Evolutionary conservation across 2,329 filamentous ascomycete genomes (phyloP), one percentile per base, ranked within the genome.

Genomic region (Exophiala aquamarina): DNA sequence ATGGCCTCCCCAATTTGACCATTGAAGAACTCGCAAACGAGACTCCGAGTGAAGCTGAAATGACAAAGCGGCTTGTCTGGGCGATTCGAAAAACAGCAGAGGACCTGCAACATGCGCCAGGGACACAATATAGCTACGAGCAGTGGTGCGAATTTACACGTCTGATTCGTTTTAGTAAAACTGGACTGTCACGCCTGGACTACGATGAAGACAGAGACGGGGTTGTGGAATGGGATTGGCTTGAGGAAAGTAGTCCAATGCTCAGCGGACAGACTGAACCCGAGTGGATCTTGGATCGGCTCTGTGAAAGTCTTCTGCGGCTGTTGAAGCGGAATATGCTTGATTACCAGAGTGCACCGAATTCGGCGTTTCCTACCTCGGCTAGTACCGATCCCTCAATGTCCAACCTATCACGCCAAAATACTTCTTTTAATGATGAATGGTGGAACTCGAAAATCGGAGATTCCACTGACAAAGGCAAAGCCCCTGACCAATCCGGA

Each of bases 141-240:
- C 86, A 95, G 63, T 95, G 90, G 91, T 86, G 86, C 0, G 87
- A 88, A 71, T 93, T 89, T 58, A 83, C 91, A 6, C 79, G 81
- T 17, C 74, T 95, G 23, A 87, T 95, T 29, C 72, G 78, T 2
- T 83, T 83, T 55, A 77, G 66, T 29, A 63, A 60, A 43, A 68
- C 62, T 20, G 61, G 58, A 10, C 57, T 66, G 2, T 58, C 62
- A 2, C 62, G 65, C 33, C 60, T 67, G 2, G 56, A 66, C 21
- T 55, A 66, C 1, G 71, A 77, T 6, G 77, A 80, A 47, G 75
- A 79, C 15, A 72, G 78, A n/a, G 76, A 79, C 20, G 81, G 78
- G 0, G 59, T 83, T 14, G 69, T 85, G 1, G 77, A 84, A 26
- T 87, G 84, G 83, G 84, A 87, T 59, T 88, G 84, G 84, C 81